Evolutionary conservation across 805 yeast species (phyloP), one percentile per base, ranked within the genome.

Genomic region (Candida vaughaniae): DNA sequence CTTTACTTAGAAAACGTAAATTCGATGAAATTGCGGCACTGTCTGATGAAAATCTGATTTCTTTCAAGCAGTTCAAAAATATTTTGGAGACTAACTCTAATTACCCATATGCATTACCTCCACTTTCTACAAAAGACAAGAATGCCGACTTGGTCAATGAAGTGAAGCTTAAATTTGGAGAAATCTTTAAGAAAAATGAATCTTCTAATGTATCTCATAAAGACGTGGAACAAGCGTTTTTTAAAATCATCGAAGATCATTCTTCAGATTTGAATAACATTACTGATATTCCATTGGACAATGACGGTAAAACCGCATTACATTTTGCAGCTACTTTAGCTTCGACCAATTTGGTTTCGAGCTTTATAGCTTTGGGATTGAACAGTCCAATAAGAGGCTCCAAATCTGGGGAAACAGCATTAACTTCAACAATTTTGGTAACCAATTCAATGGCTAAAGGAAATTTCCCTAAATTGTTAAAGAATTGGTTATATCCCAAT

Each of bases 381-480:
- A 58, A 60, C 41, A 58, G 66, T 11, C 70, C 73, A 1, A 51
- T 65, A 9, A 50, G 74, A 33, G 74, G 74, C 1, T 60, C 62
- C 31, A 43, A 46, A 22, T 46, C 46, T 18, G 74, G 74, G 1
- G 71, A 66, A 42, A 55, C 68, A 4, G 63, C 68, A 1, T 52
- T 64, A 23, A 78, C 89, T 8, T 75, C 95, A 22, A 86, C 96
- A 0, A 86, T 90, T 20, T 78, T 75, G 60, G 96, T 80, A 36
- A 89, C 89, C 35, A 88, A 86, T 54, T 76, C 89, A 43, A 82
- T 83, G 62, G 96, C 88, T 47, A 75, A 78, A 43, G 80, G 84
- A 0, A 77, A 86, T 12, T 93, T 93, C 61, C 75, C 75, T 34
- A 76, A 77, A 35, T 60, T 93, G 34, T 66, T 93, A 36, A 83